A percentile compares a stretch with the other conserved stretches of the same genome.
phyloP scores from a whole-genome alignment of 208 protist genomes.

The Plasmodiophora brassicae region DNA sequence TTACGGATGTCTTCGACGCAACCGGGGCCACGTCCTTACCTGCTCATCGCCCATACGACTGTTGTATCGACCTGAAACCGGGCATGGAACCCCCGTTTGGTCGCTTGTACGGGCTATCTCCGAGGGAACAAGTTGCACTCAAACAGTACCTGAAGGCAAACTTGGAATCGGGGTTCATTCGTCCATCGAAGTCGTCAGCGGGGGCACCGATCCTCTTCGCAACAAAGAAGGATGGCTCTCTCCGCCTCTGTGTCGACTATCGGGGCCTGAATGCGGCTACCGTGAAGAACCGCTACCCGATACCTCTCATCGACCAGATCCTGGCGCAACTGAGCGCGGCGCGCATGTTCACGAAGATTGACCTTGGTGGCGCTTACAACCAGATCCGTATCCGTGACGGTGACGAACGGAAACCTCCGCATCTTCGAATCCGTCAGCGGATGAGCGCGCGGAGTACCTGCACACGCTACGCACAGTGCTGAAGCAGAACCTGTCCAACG shows the following conservation, averaged over 20 bases:
- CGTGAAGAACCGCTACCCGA: conserved; percentile 16
- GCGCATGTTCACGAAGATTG: neutral
- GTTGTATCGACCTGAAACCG: neutral
- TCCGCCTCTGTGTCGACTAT: conserved; percentile 21
- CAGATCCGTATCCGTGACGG: neutral
- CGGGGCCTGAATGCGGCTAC: neutral
- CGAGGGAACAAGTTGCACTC: neutral
- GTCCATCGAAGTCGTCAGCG: neutral
- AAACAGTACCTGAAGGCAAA: neutral
- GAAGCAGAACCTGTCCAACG: too few species aligned
- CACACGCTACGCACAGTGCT: too few species aligned
- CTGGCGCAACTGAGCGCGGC: neutral
- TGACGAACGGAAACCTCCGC: conserved; percentile 11
- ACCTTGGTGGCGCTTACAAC: conserved; percentile 1
- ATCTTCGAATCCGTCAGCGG: too few species aligned
- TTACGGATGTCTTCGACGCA: neutral
- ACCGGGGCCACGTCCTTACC: neutral
- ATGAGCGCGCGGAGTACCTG: too few species aligned
- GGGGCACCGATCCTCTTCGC: neutral
- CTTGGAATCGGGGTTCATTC: neutral
- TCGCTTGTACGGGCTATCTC: neutral
- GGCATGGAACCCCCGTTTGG: neutral
- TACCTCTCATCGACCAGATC: neutral
- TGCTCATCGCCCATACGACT: neutral
- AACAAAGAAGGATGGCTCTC: conserved; percentile 8